Evolutionary conservation across 768 basidiomycete species (phyloP).

Genomic region (Russula emetica): DNA sequence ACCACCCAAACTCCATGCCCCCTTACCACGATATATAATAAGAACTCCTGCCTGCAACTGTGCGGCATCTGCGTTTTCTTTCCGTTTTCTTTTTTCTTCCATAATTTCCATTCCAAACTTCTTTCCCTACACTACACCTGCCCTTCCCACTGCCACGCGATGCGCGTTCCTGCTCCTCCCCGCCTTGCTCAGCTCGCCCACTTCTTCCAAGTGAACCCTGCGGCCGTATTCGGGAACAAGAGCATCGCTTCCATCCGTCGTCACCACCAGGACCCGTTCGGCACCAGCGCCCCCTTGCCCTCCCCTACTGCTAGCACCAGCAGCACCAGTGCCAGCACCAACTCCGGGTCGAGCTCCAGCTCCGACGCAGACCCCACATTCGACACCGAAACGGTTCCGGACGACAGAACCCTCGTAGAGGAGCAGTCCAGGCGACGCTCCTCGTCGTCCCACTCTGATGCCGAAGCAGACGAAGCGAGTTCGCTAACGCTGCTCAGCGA

Average conservation of each 20-base stretch:
- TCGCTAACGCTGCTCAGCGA: neutral
- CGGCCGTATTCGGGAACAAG: conserved; percentile 5
- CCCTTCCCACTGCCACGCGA: conserved; percentile 17
- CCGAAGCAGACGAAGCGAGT: neutral
- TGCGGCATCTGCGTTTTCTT: conserved; percentile 17
- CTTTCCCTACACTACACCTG: neutral
- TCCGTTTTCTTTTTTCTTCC: conserved; percentile 3
- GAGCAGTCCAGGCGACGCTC: conserved; percentile 1
- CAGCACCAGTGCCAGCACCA: neutral
- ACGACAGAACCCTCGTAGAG: conserved; percentile 20
- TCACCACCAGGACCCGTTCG: neutral
- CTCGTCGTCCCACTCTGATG: conserved; percentile 3
- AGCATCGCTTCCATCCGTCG: conserved; percentile 6
- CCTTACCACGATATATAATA: conserved; percentile 17
- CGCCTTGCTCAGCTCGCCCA: conserved; percentile 15
- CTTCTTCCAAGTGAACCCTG: conserved; percentile 12
- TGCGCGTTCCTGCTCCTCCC: conserved; percentile 17
- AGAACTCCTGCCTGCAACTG: conserved; percentile 6
- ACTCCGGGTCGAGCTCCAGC: neutral
- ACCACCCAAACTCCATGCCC: conserved; percentile 19
- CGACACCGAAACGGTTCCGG: conserved; percentile 14
- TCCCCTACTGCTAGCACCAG: neutral
- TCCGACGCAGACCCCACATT: conserved; percentile 1
- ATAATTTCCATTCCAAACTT: conserved; percentile 7
- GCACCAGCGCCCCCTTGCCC: neutral